Evolutionary conservation across 2,329 filamentous ascomycete species (phyloP).

Genomic region (Endocalyx cinctus): DNA sequence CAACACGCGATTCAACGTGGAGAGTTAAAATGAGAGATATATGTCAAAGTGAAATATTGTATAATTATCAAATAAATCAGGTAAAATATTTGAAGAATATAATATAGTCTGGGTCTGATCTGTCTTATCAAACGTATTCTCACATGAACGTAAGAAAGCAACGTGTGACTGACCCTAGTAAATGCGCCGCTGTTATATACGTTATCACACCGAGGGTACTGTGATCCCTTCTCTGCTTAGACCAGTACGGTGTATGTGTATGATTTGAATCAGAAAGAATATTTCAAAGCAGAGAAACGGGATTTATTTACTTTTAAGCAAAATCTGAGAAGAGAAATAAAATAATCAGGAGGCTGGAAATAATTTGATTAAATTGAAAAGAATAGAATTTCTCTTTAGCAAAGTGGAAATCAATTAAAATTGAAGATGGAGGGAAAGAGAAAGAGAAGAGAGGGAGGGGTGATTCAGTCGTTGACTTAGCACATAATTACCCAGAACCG

Average conservation of each 20-base stretch:
- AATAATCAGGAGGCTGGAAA: not conserved
- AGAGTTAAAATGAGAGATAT: not conserved
- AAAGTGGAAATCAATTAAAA: no score
- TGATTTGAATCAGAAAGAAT: not conserved
- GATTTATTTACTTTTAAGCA: not conserved
- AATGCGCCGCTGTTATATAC: slow-evolving; percentile 7
- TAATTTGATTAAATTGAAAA: no score
- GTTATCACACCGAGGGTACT: slow-evolving; percentile 5
- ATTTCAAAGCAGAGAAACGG: not conserved
- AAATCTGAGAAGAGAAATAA: not conserved
- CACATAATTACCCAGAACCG: no score
- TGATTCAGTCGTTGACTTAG: no score
- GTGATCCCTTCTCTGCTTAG: slow-evolving; percentile 4
- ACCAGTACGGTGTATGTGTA: no score
- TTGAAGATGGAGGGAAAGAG: no score
- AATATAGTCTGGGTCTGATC: no score
- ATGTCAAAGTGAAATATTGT: not conserved
- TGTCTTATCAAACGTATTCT: not conserved
- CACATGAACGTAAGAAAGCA: slow-evolving; percentile 4
- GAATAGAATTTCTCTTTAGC: no score
- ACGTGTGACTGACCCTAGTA: slow-evolving; percentile 11
- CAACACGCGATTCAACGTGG: no score
- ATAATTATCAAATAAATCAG: not conserved
- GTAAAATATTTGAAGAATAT: no score
- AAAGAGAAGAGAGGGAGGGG: no score